Evolutionary conservation across 1,284 basidiomycete species (phyloP), one percentile per base, ranked within the genome.

Genomic region (Trametes hirsuta): DNA sequence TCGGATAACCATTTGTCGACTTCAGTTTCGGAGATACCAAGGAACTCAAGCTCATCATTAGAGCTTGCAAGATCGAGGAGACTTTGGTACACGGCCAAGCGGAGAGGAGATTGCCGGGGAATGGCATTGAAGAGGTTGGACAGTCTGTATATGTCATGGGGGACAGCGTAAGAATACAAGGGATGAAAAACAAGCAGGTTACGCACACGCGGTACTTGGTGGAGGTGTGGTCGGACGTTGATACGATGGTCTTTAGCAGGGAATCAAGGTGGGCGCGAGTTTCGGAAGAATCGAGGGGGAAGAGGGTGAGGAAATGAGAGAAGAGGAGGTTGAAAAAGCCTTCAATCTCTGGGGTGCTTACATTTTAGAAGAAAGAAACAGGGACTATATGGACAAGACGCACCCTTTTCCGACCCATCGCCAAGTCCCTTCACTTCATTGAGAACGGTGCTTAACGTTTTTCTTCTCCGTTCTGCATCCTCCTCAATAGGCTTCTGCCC

Each of bases 81-180:
- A 9, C 86, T 76, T 47, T 80, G 80, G 69, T 91, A 91, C 47
- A 91, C 87, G 12, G 79, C 68, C 46, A 87, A 76, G 30, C 93
- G 86, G 55, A 91, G 78, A 11, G 86, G 71, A 6, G 93, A 94
- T 44, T 77, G 79, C 55, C 86, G 81, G 24, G 93, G 90, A 22
- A 91, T 79, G 18, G 87, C 83, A 74, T 97, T 96, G 85, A 95
- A 96, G 37, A 95, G 77, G 75, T 95, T 95, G 53, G 92, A 90
- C 35, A 97, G 77, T 71, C 94, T 95, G 66, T 18, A 57, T 56
- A 50, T 51, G 1, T 25, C 30, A 25, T 45, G 39, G 6, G 24
- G 48, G 30, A 22, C 60, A 37, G 42, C 48, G 53, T 46, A 22
- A 64, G 47, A 44, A 14, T 48, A 4, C 11, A 52, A 56, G 25